phyloP scores from a whole-genome alignment of 345 rosid genomes.

The Eucalyptus coolabah region DNA sequence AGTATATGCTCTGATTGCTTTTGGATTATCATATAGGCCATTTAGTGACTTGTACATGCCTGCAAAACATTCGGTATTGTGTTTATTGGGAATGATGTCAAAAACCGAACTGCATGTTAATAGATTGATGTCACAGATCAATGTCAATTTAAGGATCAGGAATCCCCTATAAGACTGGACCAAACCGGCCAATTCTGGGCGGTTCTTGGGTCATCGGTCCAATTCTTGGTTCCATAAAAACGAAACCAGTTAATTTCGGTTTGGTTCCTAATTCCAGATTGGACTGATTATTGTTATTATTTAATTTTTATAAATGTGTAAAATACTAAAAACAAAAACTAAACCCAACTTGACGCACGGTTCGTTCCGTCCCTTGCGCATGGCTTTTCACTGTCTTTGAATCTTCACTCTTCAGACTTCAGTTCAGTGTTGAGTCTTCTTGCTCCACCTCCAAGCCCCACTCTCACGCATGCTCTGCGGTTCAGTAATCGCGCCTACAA shows the following conservation, averaged over 20 bases:
- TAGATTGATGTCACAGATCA: not conserved
- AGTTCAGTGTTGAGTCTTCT: not conserved
- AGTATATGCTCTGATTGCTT: not conserved
- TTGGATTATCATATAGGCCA: not conserved
- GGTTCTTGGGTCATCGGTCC: not conserved
- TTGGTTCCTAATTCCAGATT: fast-evolving
- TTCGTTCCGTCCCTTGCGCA: fast-evolving
- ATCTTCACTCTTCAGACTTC: not conserved
- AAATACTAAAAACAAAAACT: too few species aligned
- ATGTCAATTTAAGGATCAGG: not conserved
- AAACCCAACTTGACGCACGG: not conserved
- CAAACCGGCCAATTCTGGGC: fast-evolving
- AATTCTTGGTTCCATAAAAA: not conserved
- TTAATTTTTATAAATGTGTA: too few species aligned
- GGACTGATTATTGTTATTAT: too few species aligned
- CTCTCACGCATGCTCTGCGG: not conserved
- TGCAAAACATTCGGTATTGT: not conserved
- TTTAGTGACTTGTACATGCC: not conserved
- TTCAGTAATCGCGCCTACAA: not conserved
- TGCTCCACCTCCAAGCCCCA: not conserved
- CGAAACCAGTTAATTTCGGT: too few species aligned
- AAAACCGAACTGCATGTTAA: not conserved
- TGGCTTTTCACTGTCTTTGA: not conserved
- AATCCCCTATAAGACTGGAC: fast-evolving
- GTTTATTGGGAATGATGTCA: not conserved